These are phyloP conservation scores for Dinochytrium kinnereticum DNA, from an alignment of 371 early-diverging fungal genomes.

Conservation along the genomic window DNA sequence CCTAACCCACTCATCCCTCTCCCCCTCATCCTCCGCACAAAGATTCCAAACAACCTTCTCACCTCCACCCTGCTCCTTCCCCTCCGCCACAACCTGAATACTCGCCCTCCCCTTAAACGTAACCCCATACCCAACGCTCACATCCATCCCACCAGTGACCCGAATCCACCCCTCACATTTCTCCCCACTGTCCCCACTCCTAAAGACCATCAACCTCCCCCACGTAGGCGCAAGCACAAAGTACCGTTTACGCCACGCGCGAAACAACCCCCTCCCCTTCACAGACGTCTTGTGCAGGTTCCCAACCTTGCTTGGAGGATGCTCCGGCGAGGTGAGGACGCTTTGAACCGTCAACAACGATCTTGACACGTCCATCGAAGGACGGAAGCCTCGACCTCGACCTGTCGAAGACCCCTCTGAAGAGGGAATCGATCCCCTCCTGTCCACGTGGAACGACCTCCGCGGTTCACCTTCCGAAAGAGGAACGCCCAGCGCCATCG, in stretches of 20 bases:
- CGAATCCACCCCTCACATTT: neutral
- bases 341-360: neutral
- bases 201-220: slow-evolving; percentile 6
- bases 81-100: no score
- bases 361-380: neutral
- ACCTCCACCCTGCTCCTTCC: no score
- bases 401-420: no score
- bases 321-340: neutral
- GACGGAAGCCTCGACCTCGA: no score
- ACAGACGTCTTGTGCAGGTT: neutral
- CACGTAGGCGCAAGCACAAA: neutral
- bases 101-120: neutral
- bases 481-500: no score
- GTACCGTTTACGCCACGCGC: neutral
- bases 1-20: neutral
- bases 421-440: no score
- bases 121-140: neutral
- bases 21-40: neutral
- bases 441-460: no score
- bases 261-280: neutral
- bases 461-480: no score
- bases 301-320: neutral
- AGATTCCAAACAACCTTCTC: neutral
- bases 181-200: neutral
- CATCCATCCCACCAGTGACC: neutral